A percentile compares a stretch with the other conserved stretches of the same genome.
These are phyloP conservation scores for Dendrostoma leiphaemia DNA, from an alignment of 2,329 filamentous ascomycete species.

Conservation along the genomic window DNA sequence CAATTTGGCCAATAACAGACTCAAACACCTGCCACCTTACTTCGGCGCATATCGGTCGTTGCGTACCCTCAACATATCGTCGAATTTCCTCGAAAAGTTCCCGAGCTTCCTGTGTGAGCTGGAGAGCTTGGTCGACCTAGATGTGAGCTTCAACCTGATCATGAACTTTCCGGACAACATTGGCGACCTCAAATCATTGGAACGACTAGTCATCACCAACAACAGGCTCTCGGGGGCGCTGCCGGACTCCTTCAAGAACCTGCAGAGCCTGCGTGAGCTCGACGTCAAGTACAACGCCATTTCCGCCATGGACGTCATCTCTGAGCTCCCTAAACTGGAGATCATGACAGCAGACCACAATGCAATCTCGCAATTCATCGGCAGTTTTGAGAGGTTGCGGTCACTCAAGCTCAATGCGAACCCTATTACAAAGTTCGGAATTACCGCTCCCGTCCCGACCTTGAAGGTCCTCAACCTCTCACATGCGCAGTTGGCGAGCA, in stretches of 20 bases:
- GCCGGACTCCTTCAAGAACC: conserved; percentile 67
- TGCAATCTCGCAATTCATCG: conserved; percentile 82
- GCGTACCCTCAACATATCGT: conserved; percentile 86
- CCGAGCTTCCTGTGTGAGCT: conserved; percentile 82
- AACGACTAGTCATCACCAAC: conserved; percentile 93
- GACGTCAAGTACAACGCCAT: conserved; percentile 94
- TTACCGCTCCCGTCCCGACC: conserved; percentile 73
- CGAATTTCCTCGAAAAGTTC: conserved; percentile 84
- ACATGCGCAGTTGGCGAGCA: conserved; percentile 84
- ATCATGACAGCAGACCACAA: conserved; percentile 91
- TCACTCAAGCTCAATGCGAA: conserved; percentile 90
- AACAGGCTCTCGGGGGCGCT: conserved; percentile 79
- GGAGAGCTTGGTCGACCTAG: conserved; percentile 82
- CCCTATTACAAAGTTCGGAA: conserved; percentile 89
- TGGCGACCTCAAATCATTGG: conserved; percentile 73
- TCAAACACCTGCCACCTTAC: conserved; percentile 75
- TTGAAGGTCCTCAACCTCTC: conserved; percentile 86
- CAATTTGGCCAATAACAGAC: conserved; percentile 89
- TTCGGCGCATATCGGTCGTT: conserved; percentile 79
- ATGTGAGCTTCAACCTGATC: conserved; percentile 96
- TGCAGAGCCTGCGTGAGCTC: conserved; percentile 80
- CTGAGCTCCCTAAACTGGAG: conserved; percentile 81
- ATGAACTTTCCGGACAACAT: conserved; percentile 73
- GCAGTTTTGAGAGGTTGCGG: conserved; percentile 81
- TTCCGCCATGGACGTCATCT: conserved; percentile 82